A percentile compares a stretch with the other conserved stretches of the same genome.
Conservation (phyloP, 2,329 filamentous ascomycete species). For the Penicillium hesseltinei region DNA sequence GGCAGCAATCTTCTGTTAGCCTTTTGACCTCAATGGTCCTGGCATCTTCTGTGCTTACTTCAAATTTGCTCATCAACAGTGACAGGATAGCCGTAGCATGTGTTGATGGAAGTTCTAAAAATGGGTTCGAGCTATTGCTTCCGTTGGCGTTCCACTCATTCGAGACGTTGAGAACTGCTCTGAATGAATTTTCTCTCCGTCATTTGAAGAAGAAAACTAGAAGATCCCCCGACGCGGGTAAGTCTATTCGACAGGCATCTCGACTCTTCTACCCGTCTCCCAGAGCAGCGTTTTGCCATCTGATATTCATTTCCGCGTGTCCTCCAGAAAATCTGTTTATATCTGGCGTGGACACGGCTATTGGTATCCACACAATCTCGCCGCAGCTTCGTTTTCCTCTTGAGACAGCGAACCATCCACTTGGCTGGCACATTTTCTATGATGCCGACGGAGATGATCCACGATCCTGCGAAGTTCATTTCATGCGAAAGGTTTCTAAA, state of each 20-base stretch:
- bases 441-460: constrained; percentile 16
- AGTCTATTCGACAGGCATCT: constrained; percentile 27
- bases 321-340: constrained; percentile 18
- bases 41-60: constrained; percentile 25
- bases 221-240: constrained; percentile 10
- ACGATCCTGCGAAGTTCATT: constrained; percentile 9
- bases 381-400: constrained; percentile 26
- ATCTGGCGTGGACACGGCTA: constrained; percentile 21
- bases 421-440: constrained; percentile 33
- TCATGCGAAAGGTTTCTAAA: constrained; percentile 23
- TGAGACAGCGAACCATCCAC: constrained; percentile 6
- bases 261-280: constrained; percentile 24
- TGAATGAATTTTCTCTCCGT: constrained; percentile 22
- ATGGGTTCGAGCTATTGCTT: constrained; percentile 27
- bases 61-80: constrained; percentile 20
- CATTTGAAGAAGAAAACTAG: constrained; percentile 12
- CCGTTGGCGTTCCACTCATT: constrained; percentile 26
- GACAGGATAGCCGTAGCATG: constrained; percentile 30
- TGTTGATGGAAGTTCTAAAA: constrained; percentile 19
- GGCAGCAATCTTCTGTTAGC: constrained; percentile 15
- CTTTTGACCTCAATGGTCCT: constrained; percentile 23
- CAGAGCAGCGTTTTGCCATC: constrained; percentile 31
- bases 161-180: constrained; percentile 17
- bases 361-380: constrained; percentile 37
- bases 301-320: constrained; percentile 33